A percentile compares a stretch with the other conserved stretches of the same genome.
Conservation (phyloP, 768 basidiomycete genomes). For the Mycena vulgaris region DNA sequence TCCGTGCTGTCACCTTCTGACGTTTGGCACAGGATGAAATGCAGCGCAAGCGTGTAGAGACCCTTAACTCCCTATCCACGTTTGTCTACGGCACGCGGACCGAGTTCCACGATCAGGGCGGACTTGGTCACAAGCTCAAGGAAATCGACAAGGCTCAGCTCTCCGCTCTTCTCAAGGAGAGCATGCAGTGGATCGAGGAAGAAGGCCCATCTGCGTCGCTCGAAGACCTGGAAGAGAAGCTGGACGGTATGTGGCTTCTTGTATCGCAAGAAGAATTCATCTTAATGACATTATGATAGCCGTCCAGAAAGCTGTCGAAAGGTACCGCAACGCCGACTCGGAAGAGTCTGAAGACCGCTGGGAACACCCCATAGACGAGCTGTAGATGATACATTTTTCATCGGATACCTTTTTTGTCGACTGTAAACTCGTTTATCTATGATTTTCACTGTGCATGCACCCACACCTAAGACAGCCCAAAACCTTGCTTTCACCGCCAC, state of each 20-base stretch:
- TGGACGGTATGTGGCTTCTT: slow-evolving; percentile 54
- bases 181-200: slow-evolving; percentile 83
- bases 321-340: slow-evolving; percentile 35
- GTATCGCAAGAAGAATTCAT: not conserved
- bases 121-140: slow-evolving; percentile 78
- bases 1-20: slow-evolving; percentile 64
- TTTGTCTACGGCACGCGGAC: slow-evolving; percentile 79
- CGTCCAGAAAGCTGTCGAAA: slow-evolving; percentile 60
- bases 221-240: slow-evolving; percentile 87
- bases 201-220: slow-evolving; percentile 72
- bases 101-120: slow-evolving; percentile 80
- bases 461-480: too few relatives aligned
- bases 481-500: slow-evolving; percentile 4
- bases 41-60: slow-evolving; percentile 73
- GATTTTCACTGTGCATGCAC: not conserved
- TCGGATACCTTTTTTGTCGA: not conserved
- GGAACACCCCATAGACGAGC: slow-evolving; percentile 62
- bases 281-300: slow-evolving; percentile 43
- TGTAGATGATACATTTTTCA: slow-evolving; percentile 48
- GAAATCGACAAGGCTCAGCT: slow-evolving; percentile 74
- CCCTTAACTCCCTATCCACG: slow-evolving; percentile 71
- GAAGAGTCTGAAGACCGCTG: slow-evolving; percentile 54
- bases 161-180: slow-evolving; percentile 75
- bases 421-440: not conserved
- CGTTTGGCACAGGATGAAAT: slow-evolving; percentile 47